Conservation (phyloP, 768 basidiomycete genomes). For the Holtermanniella nyarrowii region DNA sequence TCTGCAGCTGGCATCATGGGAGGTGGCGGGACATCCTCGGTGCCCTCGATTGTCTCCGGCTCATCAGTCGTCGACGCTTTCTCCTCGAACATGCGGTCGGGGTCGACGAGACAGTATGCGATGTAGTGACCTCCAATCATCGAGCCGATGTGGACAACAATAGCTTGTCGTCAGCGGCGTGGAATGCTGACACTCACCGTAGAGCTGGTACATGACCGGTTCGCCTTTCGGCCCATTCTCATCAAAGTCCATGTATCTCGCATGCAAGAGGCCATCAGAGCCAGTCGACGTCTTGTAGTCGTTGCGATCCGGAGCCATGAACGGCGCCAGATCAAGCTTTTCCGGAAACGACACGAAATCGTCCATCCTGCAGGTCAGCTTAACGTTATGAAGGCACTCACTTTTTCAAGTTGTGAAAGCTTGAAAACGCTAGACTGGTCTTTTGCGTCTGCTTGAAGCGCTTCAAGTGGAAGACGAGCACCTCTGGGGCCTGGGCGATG, state of each 20-base stretch:
- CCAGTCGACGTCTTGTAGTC: slow-evolving; percentile 34
- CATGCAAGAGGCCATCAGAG: slow-evolving; percentile 14
- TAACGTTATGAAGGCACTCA: slow-evolving; percentile 43
- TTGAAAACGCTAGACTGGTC: slow-evolving; percentile 33
- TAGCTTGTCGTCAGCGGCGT: slow-evolving; percentile 16
- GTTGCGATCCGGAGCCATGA: slow-evolving; percentile 58
- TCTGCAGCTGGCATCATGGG: neutral
- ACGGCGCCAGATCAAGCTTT: slow-evolving; percentile 70
- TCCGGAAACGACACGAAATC: slow-evolving; percentile 87
- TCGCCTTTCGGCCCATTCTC: slow-evolving; percentile 27
- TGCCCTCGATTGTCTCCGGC: neutral
- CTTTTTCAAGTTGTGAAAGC: slow-evolving; percentile 40
- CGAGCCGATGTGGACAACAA: slow-evolving; percentile 39
- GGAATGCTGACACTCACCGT: slow-evolving; percentile 17
- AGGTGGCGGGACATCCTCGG: neutral
- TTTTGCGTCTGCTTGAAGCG: slow-evolving; percentile 79
- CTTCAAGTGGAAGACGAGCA: slow-evolving; percentile 86
- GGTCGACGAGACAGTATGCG: slow-evolving; percentile 51
- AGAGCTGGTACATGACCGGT: slow-evolving; percentile 38
- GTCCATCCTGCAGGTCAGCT: slow-evolving; percentile 56
- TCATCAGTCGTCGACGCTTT: neutral
- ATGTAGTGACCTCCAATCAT: slow-evolving; percentile 81
- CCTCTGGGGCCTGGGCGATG: slow-evolving; percentile 62
- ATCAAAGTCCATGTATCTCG: slow-evolving; percentile 37
- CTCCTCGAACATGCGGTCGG: slow-evolving; percentile 27